Base-by-base conservation (phyloP, 2,329 filamentous ascomycete species). In the Colletotrichum viniferum region DNA sequence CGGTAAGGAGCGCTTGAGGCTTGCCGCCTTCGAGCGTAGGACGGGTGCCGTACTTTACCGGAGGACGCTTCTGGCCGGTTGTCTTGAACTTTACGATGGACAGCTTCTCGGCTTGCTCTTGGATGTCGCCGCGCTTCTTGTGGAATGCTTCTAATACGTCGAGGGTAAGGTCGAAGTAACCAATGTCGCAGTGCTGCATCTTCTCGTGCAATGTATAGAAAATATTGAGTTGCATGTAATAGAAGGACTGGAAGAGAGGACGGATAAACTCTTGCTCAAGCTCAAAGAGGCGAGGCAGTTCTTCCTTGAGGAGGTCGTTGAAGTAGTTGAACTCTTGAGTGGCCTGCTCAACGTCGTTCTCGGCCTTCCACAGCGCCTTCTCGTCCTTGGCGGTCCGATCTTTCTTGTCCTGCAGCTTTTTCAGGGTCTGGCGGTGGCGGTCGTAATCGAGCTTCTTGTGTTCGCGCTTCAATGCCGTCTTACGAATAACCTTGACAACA, bases 181-280 rank as follows among this genome's bases (percentile, higher is more conserved):
- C 96, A 82, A 99, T 99, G 82, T 98, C 96, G 84, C 97, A 96
- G 79, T 91, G 92, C 87, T 99, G 97, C 97, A 99, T 99, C 86
- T 94, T 95, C 86, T 98, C 96, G 84, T 99, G 97, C 69, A 99
- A 89, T 1, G 97, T 99, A 86, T 99, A 99, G 85, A 98, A 99
- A 78, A 99, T 95, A 85, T 99, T 99, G 78, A 99, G 91, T 85
- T 99, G 97, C 97, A 99, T 99, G 88, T 98, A 99, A 87, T 99
- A 99, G 87, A 99, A 99, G 12, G 95, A 98, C 84, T 98, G 97
- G 89, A 99, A 99, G 9, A 99, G 91, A 4, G 97, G 97, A 79
- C 95, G 93, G 84, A 99, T 99, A 84, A 99, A 98, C 84, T 98
- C 94, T 78, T 93, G 92, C 85, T 99, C 97, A 21, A 99, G 91